Percentiles rank a stretch among this genome's conserved stretches.
These are phyloP conservation scores for Alternaria arborescens DNA, from an alignment of 2,329 filamentous ascomycete species.

Conservation along the genomic window DNA sequence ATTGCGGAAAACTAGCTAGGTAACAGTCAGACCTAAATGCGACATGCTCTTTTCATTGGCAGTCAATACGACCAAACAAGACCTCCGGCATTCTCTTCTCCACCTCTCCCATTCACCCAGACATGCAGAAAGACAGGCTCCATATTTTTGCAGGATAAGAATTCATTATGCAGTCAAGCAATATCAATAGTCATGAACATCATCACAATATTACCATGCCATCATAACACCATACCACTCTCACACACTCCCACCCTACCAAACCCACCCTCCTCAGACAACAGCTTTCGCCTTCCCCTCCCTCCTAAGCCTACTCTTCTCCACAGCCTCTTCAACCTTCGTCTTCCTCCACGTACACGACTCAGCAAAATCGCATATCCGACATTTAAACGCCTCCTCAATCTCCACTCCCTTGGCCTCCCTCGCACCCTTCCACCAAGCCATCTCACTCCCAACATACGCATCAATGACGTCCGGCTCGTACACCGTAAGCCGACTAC, in stretches of 20 bases:
- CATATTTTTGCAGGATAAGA: too few relatives aligned
- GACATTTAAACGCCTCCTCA: constrained; percentile 89
- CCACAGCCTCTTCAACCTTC: constrained; percentile 69
- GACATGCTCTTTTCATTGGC: too few relatives aligned
- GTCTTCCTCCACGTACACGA: constrained; percentile 78
- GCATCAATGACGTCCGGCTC: constrained; percentile 68
- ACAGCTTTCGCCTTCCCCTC: constrained; percentile 35
- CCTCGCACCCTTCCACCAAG: constrained; percentile 87
- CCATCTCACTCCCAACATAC: constrained; percentile 72
- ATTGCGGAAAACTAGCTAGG: rapidly evolving
- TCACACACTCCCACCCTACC: too few relatives aligned
- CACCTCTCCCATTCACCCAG: too few relatives aligned
- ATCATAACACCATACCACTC: too few relatives aligned
- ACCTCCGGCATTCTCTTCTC: too few relatives aligned
- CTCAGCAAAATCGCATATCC: constrained; percentile 82
- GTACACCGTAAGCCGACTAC: constrained; percentile 67
- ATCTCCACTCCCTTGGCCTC: constrained; percentile 77
- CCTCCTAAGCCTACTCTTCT: constrained; percentile 44
- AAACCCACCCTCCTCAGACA: constrained; percentile 19
- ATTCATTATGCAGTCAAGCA: too few relatives aligned
- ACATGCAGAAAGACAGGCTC: too few relatives aligned
- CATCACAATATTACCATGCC: too few relatives aligned
- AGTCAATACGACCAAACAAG: too few relatives aligned
- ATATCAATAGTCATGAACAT: too few relatives aligned
- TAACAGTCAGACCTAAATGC: too few relatives aligned